Base-by-base conservation (phyloP, 2,329 filamentous ascomycete genomes). In the Talaromyces marneffei region DNA sequence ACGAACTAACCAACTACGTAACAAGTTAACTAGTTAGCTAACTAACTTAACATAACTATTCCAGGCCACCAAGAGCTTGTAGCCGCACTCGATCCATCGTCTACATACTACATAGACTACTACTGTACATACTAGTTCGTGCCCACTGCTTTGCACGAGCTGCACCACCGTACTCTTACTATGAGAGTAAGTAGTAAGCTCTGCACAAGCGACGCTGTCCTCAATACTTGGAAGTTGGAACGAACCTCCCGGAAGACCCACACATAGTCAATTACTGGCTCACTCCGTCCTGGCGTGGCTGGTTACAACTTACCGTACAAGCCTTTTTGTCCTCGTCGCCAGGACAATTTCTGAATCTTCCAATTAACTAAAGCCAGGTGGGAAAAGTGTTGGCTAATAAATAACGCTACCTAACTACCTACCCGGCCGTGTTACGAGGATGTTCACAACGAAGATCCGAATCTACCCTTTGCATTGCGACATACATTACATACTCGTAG, bases 61-160 rank as follows among this genome's bases (percentile, higher is more conserved):
- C 39, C 53, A 42, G 18, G 20, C 20, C 23, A 42, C 27, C 53
- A 25, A 42, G 20, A 40, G n/a, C 27, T 37, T 27, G 42, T 58
- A 48, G 29, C 56, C 29, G 56, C 40, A 57, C 54, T 33, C 10
- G 46, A 29, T 50, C 18, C 25, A 23, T 46, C 3, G 20, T 18
- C 39, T 42, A 40, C n/a, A n/a, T n/a, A n/a, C n/a, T n/a, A n/a
- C n/a, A n/a, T n/a, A n/a, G n/a, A n/a, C n/a, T n/a, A n/a, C n/a
- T n/a, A n/a, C n/a, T n/a, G n/a, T n/a, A n/a, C n/a, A n/a, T n/a
- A 33, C 29, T 27, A 12, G 27, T 29, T 25, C 9, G 25, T 50
- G 29, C 25, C 29, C 48, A 35, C 48, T 53, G 29, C 35, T 53
- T 53, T 53, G 50, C 50, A 53, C 50, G 50, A 53, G 50, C 31